Evolutionary conservation across 1,284 basidiomycete species (phyloP), one percentile per base, ranked within the genome.

Genomic region (Meripilus lineatus): DNA sequence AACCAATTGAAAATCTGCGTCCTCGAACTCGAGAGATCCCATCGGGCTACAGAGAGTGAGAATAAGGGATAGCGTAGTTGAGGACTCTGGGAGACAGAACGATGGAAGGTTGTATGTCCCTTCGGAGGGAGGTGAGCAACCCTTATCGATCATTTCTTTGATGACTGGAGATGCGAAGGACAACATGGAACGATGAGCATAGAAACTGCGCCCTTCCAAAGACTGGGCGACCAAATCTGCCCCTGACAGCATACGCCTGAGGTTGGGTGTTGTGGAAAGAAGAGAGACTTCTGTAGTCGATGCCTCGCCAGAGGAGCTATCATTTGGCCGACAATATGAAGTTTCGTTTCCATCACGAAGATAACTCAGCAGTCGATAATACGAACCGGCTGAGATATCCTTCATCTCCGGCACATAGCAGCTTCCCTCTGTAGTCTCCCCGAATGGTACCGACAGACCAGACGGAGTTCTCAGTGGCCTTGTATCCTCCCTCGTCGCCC

Each of bases 201-300:
- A 35, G 15, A 49, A 45, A 1, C 39, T 32, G 1, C 38, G 35
- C 4, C 36, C 43, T 18, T 49, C 47, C 11, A 22, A 26, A 11
- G 47, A 45, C 3, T 40, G 42, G n/a, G 44, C 20, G 32, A 43
- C 17, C 18, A 41, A 2, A 25, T 47, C 46, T 5, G 33, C 14
- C 20, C 30, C 44, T 5, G 32, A 13, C 17, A 36, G 34, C 15
- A 33, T 41, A 43, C 48, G n/a, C 10, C 8, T n/a, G 28, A 30
- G 28, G 28, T 10, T 30, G 10, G 28, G n/a, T 30, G 28, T 8
- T 30, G 41, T 8, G 22, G 20, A n/a, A 14, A 15, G 7, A 10
- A 10, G 28, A n/a, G n/a, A 30, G 28, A 30, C n/a, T 30, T 30
- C 28, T 30, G 28, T 10, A 30, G 28, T 30, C 28, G 28, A 30